Evolutionary conservation across 2,329 filamentous ascomycete species (phyloP).

Genomic region (Colletotrichum sp.): DNA sequence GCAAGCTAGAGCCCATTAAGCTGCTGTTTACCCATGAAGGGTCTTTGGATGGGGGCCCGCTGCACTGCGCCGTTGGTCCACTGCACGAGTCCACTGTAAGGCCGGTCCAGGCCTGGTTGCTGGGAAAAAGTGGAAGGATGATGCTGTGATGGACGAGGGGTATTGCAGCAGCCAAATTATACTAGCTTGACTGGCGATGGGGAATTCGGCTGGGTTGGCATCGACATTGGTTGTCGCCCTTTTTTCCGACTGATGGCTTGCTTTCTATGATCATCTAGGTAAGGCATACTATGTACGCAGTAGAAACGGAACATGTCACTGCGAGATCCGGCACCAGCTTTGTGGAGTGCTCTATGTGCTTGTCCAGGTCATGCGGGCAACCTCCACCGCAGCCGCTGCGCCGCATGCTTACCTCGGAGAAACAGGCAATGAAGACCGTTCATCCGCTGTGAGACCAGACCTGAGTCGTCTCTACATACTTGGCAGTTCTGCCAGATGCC

Average conservation of each 20-base stretch:
- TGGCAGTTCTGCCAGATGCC: background rate
- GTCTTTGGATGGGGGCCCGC: background rate
- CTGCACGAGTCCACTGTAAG: background rate
- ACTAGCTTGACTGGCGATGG: background rate
- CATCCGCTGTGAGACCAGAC: background rate
- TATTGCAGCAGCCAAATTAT: background rate
- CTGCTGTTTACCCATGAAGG: background rate
- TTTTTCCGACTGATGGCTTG: background rate
- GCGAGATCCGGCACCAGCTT: background rate
- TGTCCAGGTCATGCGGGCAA: background rate
- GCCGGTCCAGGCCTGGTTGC: background rate
- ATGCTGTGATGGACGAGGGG: background rate
- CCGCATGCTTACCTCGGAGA: background rate
- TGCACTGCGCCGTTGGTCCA: background rate
- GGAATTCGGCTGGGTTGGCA: background rate
- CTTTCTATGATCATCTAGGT: background rate
- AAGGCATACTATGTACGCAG: background rate
- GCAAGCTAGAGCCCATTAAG: background rate
- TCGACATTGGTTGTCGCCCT: background rate
- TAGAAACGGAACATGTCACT: background rate
- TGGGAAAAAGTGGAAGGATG: background rate
- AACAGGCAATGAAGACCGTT: background rate
- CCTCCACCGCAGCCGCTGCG: background rate
- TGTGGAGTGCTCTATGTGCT: background rate
- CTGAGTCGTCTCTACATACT: background rate